These are phyloP conservation scores for Entomortierella chlamydospora DNA, from an alignment of 192 early-diverging fungal genomes.

Conservation along the genomic window DNA sequence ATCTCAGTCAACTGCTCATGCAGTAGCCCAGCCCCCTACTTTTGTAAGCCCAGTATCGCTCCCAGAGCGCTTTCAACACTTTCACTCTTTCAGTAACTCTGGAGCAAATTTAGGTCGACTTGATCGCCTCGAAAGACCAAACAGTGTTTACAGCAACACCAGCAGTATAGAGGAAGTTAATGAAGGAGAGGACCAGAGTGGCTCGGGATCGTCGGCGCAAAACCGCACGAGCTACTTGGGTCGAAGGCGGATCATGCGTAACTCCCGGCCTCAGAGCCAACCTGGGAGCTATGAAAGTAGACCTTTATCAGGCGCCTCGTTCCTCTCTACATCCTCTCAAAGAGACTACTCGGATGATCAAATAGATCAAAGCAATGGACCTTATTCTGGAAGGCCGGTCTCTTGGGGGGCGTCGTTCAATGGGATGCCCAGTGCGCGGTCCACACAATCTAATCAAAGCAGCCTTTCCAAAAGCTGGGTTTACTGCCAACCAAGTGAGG, in stretches of 20 bases:
- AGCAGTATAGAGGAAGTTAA: conserved; percentile 50
- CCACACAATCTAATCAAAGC: conserved; percentile 25
- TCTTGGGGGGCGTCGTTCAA: conserved; percentile 24
- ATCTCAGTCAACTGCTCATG: conserved; percentile 40
- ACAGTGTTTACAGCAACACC: conserved; percentile 42
- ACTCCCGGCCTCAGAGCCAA: conserved; percentile 6
- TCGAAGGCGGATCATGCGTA: conserved; percentile 10
- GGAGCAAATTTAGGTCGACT: conserved; percentile 10
- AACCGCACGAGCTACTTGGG: conserved; percentile 19
- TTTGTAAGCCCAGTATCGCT: conserved; percentile 30
- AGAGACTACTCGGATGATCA: conserved; percentile 35
- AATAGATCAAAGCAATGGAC: conserved; percentile 17
- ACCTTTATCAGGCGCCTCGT: conserved; percentile 18
- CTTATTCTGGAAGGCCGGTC: conserved; percentile 4
- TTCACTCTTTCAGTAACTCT: conserved; percentile 25
- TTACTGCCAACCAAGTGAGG: neutral
- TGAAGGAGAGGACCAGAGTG: conserved; percentile 28
- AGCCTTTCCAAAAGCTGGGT: conserved; percentile 47
- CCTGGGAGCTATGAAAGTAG: conserved; percentile 6
- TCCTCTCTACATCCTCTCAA: neutral
- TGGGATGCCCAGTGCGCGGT: conserved; percentile 29
- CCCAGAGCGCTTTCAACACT: conserved; percentile 50
- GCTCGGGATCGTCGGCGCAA: conserved; percentile 25
- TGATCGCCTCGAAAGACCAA: conserved; percentile 30
- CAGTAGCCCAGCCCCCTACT: conserved; percentile 27